Percentiles rank a stretch among this genome's conserved stretches.
Conservation (phyloP, 768 basidiomycete species). For the Termitomyces sp. region DNA sequence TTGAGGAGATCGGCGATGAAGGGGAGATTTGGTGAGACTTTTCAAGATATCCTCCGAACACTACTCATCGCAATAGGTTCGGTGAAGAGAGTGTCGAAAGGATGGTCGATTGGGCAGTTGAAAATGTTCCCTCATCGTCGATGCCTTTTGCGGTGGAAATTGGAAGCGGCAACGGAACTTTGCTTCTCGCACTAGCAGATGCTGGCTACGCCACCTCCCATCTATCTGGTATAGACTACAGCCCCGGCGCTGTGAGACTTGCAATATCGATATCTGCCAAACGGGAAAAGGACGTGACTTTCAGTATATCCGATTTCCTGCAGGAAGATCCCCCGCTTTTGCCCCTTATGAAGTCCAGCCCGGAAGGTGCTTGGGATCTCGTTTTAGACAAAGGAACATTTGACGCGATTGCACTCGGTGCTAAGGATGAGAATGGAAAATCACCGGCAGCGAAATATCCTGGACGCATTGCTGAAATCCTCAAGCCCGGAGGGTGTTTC, state of each 20-base stretch:
- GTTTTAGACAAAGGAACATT: constrained; percentile 87
- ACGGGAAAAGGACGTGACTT: constrained; percentile 45
- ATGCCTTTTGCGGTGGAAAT: constrained; percentile 66
- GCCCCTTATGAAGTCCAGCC: constrained; percentile 15
- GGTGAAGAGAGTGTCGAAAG: constrained; percentile 72
- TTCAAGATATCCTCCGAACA: not conserved
- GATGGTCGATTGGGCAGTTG: constrained; percentile 72
- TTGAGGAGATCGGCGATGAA: constrained; percentile 76
- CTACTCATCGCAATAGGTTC: constrained; percentile 50
- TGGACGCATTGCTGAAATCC: constrained; percentile 44
- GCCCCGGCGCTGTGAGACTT: constrained; percentile 64
- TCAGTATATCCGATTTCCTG: constrained; percentile 65
- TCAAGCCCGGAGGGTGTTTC: constrained; percentile 68
- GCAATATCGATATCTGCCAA: constrained; percentile 52
- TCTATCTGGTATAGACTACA: constrained; percentile 76
- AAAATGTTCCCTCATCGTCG: constrained; percentile 46
- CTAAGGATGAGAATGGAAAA: constrained; percentile 49
- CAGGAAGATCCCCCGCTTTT: constrained; percentile 42
- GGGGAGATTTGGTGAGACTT: constrained; percentile 74
- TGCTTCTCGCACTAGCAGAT: constrained; percentile 68
- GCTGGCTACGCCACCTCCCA: constrained; percentile 54
- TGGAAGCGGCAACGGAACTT: constrained; percentile 76
- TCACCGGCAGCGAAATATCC: constrained; percentile 62
- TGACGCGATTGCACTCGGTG: constrained; percentile 76
- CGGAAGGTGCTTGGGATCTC: constrained; percentile 57